Conservation (phyloP, 768 basidiomycete genomes). For the Trametes elegans region DNA sequence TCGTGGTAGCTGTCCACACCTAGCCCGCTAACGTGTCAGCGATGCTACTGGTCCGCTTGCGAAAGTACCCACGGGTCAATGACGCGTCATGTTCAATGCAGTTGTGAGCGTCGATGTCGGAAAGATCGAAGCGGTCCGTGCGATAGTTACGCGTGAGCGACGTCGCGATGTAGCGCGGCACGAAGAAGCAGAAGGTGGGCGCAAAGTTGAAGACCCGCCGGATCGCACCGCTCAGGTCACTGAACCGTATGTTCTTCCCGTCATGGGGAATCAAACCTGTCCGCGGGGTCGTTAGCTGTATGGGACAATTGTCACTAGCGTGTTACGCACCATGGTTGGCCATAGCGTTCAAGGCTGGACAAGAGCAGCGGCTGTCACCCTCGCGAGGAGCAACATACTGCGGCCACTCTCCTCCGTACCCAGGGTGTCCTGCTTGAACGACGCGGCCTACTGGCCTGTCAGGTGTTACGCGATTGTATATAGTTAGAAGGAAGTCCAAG, state of each 20-base stretch:
- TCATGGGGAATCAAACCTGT: slow-evolving; percentile 42
- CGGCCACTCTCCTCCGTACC: slow-evolving; percentile 65
- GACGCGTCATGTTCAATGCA: slow-evolving; percentile 74
- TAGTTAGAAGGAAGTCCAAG: slow-evolving; percentile 52
- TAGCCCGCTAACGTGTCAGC: slow-evolving; percentile 21
- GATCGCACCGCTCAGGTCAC: slow-evolving; percentile 40
- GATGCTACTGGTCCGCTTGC: too few species aligned
- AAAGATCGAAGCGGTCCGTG: slow-evolving; percentile 59
- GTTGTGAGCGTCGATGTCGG: slow-evolving; percentile 70
- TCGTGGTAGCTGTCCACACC: slow-evolving; percentile 50
- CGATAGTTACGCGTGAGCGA: slow-evolving; percentile 56
- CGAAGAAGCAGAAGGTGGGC: slow-evolving; percentile 64
- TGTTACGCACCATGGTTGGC: slow-evolving; percentile 79
- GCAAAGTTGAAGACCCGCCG: slow-evolving; percentile 67
- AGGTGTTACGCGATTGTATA: slow-evolving; percentile 52
- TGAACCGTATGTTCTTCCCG: slow-evolving; percentile 71
- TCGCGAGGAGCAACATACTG: slow-evolving; percentile 55
- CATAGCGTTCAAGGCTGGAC: slow-evolving; percentile 77
- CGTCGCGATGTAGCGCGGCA: slow-evolving; percentile 57
- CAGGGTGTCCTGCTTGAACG: slow-evolving; percentile 31
- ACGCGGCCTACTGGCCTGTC: slow-evolving; percentile 34
- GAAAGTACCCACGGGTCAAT: slow-evolving; percentile 51
- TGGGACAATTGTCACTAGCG: too few species aligned
- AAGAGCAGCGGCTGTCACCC: slow-evolving; percentile 69
- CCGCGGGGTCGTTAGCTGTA: background rate